Evolutionary conservation across 192 early-diverging fungal species (phyloP), one percentile per base, ranked within the genome.

Genomic region (Oehlia diaphana): DNA sequence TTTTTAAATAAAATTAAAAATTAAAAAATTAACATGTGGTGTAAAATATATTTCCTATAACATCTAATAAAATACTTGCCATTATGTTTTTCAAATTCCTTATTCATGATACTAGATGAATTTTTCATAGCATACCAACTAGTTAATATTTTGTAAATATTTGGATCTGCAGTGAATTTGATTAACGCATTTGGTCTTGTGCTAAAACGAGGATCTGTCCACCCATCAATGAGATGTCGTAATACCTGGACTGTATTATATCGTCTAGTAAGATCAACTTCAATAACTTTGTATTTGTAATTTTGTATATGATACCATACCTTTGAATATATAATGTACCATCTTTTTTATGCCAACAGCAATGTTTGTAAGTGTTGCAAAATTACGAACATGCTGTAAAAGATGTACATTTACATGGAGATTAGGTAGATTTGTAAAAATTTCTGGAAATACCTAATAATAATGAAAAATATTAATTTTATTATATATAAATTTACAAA

Each of bases 321-420:
- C 12, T 49, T 72, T 72, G n/a, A 72, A 72, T n/a, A 10, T 72
- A 10, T 2, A n/a, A 72, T 72, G 47, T 37, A 72, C 70, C 21
- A 72, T 72, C 3, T 72, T 37, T 42, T 72, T 72, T 42, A 42
- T 3, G 2, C 35, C 39, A 37, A 72, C 21, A 47, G 70, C 37
- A 39, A 42, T 66, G 9, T 66, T 66, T 14, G 23, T 28, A 4
- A 66, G 5, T 42, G 16, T 72, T 39, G 37, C 39, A 13, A 72
- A 72, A 42, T 72, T 72, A 37, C 3, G 14, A 13, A 42, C 33
- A 70, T 70, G 35, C 16, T 42, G 35, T 6, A 44, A 44, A 14
- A 70, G 21, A 8, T 70, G 33, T 21, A 70, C 31, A 70, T 70
- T 70, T 21, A 70, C 13, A 35, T 35, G 31, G 21, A 72, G 70